Evolutionary conservation across 306 rosid genomes (phyloP), one percentile per base, ranked within the genome.

Genomic region (Senna siamea): DNA sequence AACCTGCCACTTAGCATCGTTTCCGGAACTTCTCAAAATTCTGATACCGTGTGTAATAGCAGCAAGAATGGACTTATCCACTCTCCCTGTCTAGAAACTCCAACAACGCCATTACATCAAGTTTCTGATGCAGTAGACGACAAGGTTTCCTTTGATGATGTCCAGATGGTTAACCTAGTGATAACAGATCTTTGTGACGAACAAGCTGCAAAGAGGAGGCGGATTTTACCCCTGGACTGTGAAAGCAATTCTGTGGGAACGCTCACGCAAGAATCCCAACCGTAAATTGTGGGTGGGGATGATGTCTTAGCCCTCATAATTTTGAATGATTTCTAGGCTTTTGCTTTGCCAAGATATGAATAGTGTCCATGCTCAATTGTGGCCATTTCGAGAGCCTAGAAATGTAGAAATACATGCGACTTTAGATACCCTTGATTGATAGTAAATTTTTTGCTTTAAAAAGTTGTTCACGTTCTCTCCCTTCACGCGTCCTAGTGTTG

Each of bases 141-240:
- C 7, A 54, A 64, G 66, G 76, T 46, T 52, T 66, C 59, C 19
- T 47, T 70, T 62, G 76, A 77, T 51, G 79, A 76, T 35, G 80
- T 57, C 69, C 84, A 56, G 59, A 65, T 44, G 76, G 58, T 69
- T 51, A 75, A 81, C 68, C 76, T 48, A 38, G 17, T 66, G 56
- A 43, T 68, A 75, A 75, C 80, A 22, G 71, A 82, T 68, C 59
- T 41, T 30, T 67, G 58, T 65, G 90, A 79, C 77, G 76, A 87
- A 73, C 89, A 20, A 14, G 80, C 92, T 71, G 84, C 89, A 3
- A 90, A 92, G 80, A 85, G 76, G 79, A 74, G 70, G 66, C 79
- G 85, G 64, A 77, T 68, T 54, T 70, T 63, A 77, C 71, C 80
- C 4, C 57, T 44, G 1, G 67, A 54, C 50, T 37, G 53, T 48